phyloP scores from a whole-genome alignment of 495 filamentous ascomycete species.

The Cairneyella variabilis region DNA sequence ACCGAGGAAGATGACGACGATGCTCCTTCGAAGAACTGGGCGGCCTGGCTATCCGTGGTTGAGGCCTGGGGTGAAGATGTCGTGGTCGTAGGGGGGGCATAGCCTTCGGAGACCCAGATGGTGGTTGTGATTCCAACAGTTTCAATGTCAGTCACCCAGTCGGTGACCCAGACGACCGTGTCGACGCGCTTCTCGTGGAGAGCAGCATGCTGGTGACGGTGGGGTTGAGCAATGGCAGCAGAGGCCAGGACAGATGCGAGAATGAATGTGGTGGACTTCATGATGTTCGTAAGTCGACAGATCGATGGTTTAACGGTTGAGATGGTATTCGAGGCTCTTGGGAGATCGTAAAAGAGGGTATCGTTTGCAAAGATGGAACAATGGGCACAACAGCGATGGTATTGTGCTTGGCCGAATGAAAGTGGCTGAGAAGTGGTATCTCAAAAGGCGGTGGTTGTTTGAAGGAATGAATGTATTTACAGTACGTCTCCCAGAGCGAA shows the following conservation, averaged over 20 bases:
- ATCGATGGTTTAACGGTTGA: background rate
- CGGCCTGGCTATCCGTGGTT: constrained; percentile 22
- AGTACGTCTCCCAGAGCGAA: background rate
- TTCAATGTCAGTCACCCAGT: constrained; percentile 31
- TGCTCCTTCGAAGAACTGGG: constrained; percentile 39
- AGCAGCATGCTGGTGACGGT: constrained; percentile 32
- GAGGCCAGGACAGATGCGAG: constrained; percentile 39
- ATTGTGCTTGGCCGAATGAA: constrained; percentile 6
- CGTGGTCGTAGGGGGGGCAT: constrained; percentile 26
- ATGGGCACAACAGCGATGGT: constrained; percentile 6
- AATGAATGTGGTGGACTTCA: constrained; percentile 44
- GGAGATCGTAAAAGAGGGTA: background rate
- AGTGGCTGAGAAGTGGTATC: constrained; percentile 17
- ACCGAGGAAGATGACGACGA: constrained; percentile 8
- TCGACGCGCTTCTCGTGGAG: constrained; percentile 34
- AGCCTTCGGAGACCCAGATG: constrained; percentile 30
- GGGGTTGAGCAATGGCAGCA: constrained; percentile 35
- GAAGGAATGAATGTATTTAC: constrained; percentile 34
- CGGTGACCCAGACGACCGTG: constrained; percentile 33
- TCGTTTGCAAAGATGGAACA: background rate
- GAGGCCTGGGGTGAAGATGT: constrained; percentile 20
- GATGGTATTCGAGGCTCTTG: background rate
- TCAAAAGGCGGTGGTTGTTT: constrained; percentile 22
- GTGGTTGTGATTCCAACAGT: constrained; percentile 37
- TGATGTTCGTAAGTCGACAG: constrained; percentile 25